Conservation (phyloP, 2,329 filamentous ascomycete species). For the Canariomyces notabilis region DNA sequence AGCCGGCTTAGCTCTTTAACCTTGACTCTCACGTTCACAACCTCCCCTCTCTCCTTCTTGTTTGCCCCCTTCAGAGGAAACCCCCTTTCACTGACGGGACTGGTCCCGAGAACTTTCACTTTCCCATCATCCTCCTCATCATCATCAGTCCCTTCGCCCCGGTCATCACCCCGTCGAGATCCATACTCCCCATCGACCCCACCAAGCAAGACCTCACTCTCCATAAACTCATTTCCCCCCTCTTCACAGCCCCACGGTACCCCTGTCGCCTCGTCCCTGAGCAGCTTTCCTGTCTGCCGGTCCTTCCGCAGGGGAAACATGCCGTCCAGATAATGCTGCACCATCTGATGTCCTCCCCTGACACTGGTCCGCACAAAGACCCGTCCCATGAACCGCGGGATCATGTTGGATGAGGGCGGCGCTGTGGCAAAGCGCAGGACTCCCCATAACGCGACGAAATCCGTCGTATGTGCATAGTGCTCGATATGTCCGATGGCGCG, state of each 20-base stretch:
- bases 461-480: slow-evolving; percentile 70
- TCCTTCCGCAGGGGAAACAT: slow-evolving; percentile 53
- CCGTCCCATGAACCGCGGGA: slow-evolving; percentile 57
- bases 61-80: slow-evolving; percentile 18
- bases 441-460: slow-evolving; percentile 71
- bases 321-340: slow-evolving; percentile 57
- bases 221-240: slow-evolving; percentile 52
- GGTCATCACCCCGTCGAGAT: slow-evolving; percentile 40
- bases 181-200: slow-evolving; percentile 38
- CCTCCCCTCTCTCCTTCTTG: slow-evolving; percentile 22
- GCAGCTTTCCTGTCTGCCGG: slow-evolving; percentile 36
- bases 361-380: slow-evolving; percentile 52
- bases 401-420: slow-evolving; percentile 36
- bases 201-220: slow-evolving; percentile 47
- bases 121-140: slow-evolving; percentile 31
- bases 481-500: slow-evolving; percentile 66
- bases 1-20: slow-evolving; percentile 58
- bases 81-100: slow-evolving; percentile 21
- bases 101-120: slow-evolving; percentile 28
- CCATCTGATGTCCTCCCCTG: slow-evolving; percentile 53
- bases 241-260: slow-evolving; percentile 34
- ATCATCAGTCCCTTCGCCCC: slow-evolving; percentile 44
- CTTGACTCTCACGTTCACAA: slow-evolving; percentile 35
- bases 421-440: slow-evolving; percentile 60
- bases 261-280: slow-evolving; percentile 28